phyloP scores from a whole-genome alignment of 179 eudicot genomes.

The Corrigiola litoralis region DNA sequence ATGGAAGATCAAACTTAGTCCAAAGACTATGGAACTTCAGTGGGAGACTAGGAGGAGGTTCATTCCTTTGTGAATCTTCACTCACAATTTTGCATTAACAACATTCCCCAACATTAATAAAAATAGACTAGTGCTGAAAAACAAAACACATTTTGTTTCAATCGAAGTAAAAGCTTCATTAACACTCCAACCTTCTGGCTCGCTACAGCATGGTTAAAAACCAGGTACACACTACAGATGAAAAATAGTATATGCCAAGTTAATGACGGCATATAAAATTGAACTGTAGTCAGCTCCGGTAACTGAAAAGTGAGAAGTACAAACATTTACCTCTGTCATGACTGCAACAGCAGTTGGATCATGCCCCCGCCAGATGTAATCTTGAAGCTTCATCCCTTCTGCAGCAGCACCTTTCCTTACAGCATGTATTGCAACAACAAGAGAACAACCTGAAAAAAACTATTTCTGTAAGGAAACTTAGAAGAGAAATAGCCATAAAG shows the following conservation, averaged over 20 bases:
- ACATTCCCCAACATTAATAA: not conserved
- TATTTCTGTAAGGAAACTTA: not conserved
- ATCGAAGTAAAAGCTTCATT: not conserved
- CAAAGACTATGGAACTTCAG: too few species aligned
- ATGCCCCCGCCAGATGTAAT: conserved; percentile 99
- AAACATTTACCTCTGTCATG: conserved; percentile 79
- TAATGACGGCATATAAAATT: not conserved
- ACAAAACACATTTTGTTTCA: not conserved
- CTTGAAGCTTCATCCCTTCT: conserved; percentile 92
- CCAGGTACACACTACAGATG: not conserved
- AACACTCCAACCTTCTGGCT: not conserved
- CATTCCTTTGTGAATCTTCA: not conserved
- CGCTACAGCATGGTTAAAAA: not conserved
- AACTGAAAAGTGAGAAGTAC: not conserved
- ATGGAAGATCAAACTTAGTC: too few species aligned
- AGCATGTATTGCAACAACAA: conserved; percentile 88
- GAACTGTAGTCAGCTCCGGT: not conserved
- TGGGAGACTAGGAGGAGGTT: too few species aligned
- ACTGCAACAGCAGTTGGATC: conserved; percentile 99
- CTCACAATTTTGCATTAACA: not conserved
- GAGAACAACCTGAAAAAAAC: conserved; percentile 72
- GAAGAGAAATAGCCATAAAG: not conserved
- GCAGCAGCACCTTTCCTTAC: conserved; percentile 97
- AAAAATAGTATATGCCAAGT: not conserved
- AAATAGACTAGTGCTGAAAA: not conserved